These are phyloP conservation scores for Debaryomycetaceae sp. DNA, from an alignment of 1,139 yeast genomes.

Conservation along the genomic window DNA sequence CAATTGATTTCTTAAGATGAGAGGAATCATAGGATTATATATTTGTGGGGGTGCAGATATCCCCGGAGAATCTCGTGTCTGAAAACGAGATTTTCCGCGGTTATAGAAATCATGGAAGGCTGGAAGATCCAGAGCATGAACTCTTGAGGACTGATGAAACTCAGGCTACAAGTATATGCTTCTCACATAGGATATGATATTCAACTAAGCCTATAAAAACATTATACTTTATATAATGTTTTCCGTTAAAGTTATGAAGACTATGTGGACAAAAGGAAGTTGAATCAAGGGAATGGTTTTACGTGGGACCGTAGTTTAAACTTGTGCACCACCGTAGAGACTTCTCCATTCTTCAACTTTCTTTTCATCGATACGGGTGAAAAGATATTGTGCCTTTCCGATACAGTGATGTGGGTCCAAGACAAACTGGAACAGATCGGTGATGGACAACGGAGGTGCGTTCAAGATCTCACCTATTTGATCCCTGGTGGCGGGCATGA, in stretches of 20 bases:
- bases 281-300: no score
- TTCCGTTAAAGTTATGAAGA: no score
- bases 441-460: conserved; percentile 75
- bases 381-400: conserved; percentile 87
- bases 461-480: conserved; percentile 76
- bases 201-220: no score
- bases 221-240: no score
- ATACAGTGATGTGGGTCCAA: conserved; percentile 81
- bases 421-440: conserved; percentile 68
- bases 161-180: no score
- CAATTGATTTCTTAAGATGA: no score
- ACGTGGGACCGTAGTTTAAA: neutral
- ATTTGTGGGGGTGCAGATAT: conserved; percentile 1
- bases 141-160: no score
- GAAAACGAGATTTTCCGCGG: neutral
- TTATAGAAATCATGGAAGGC: no score
- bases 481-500: conserved; percentile 79
- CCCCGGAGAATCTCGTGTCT: conserved; percentile 2
- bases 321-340: conserved; percentile 64
- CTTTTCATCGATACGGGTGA: conserved; percentile 86
- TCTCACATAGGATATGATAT: no score
- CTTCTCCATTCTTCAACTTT: conserved; percentile 86
- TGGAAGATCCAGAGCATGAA: no score
- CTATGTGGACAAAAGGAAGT: no score
- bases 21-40: neutral